Evolutionary conservation across 768 basidiomycete species (phyloP), one percentile per base, ranked within the genome.

Genomic region (Lactarius psammicola): DNA sequence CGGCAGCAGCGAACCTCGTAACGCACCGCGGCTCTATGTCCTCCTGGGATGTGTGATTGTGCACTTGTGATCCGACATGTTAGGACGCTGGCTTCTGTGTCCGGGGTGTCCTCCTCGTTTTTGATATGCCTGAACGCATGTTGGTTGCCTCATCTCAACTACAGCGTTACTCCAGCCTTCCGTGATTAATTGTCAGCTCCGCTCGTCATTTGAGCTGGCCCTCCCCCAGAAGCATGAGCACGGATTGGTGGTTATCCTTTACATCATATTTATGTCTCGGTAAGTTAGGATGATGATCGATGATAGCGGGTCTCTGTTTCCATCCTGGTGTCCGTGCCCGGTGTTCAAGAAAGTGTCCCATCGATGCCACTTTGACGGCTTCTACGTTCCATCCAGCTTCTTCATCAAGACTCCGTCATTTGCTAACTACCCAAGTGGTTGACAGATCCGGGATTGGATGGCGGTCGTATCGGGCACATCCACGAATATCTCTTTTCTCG

Each of bases 211-310:
- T 26, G 17, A 30, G 28, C 28, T 7, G 53, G 53, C 18, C 46
- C 13, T 13, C 44, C 34, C 38, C 28, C 36, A 20, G 31, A 60
- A 44, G 23, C 54, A 28, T 34, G 59, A 34, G 62, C 40, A 30
- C 10, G 17, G n/a, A 7, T 56, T n/a, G 33, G 33, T 34, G 33
- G 31, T 18, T 33, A 31, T 42, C 26, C 18, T 42, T 62, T 58
- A 58, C 65, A 66, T 66, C 65, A 62, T 54, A n/a, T 9, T 62
- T 63, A 63, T 53, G 49, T 57, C 53, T 38, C 30, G 38, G 23
- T 26, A 13, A 11, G 23, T 26, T 23, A 10, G 13, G n/a, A 17
- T 18, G 11, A 30, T 51, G 55, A 62, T 40, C 23, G 59, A 30
- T 60, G 33, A 33, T 23, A 34, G 34, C 1, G 7, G 8, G 42